Evolutionary conservation across 2,329 filamentous ascomycete genomes (phyloP).

Genomic region (Colletotrichum theobromicola): DNA sequence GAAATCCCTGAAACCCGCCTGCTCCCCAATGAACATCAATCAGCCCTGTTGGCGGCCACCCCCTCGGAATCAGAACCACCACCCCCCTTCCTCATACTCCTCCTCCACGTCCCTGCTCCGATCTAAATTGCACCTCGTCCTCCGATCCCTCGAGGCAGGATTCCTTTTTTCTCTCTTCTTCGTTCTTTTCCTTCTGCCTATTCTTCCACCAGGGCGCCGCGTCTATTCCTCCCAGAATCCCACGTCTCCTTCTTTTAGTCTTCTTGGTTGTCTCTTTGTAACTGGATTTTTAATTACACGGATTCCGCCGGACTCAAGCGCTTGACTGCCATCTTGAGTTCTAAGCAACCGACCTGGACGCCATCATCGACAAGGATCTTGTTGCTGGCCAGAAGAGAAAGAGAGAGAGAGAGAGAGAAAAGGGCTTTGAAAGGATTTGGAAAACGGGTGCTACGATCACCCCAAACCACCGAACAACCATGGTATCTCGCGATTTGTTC

Average conservation of each 20-base stretch:
- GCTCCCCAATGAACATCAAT: constrained; percentile 17
- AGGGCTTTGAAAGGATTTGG: neutral
- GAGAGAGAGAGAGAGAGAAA: neutral
- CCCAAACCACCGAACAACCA: constrained; percentile 8
- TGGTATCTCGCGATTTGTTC: constrained; percentile 34
- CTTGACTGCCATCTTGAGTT: neutral
- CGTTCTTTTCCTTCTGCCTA: neutral
- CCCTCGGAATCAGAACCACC: neutral
- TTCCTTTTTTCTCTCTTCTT: neutral
- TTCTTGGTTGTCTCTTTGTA: neutral
- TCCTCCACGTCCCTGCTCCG: constrained; percentile 4
- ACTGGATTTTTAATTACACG: neutral
- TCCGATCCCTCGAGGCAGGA: neutral
- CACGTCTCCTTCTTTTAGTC: neutral
- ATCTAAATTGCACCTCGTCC: constrained; percentile 20
- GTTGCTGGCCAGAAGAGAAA: too few species aligned
- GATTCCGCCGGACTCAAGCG: neutral
- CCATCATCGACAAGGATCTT: neutral
- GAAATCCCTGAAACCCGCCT: constrained; percentile 4
- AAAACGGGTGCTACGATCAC: neutral
- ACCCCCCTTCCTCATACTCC: neutral
- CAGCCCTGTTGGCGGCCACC: neutral
- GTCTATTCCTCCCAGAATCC: neutral
- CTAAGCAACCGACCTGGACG: neutral
- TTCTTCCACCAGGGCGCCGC: neutral